These are phyloP conservation scores for Arachnomyces sp. DNA, from an alignment of 2,329 filamentous ascomycete genomes.

Conservation along the genomic window DNA sequence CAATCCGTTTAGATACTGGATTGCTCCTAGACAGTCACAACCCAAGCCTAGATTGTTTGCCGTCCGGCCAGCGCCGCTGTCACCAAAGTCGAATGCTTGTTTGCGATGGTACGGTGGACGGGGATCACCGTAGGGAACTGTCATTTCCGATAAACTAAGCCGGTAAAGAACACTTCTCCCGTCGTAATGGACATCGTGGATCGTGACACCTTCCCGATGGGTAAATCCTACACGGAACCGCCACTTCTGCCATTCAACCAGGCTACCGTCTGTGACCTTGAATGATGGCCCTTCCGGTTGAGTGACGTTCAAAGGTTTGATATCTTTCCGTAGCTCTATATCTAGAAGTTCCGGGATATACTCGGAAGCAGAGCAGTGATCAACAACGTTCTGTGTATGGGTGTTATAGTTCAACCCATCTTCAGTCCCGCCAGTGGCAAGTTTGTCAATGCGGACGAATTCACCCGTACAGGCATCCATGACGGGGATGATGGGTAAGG, in stretches of 20 bases:
- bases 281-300: conserved; percentile 63
- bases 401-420: conserved; percentile 41
- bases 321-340: conserved; percentile 40
- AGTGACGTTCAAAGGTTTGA: conserved; percentile 62
- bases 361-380: conserved; percentile 46
- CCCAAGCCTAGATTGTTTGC: conserved; percentile 60
- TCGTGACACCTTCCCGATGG: conserved; percentile 57
- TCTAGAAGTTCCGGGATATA: conserved; percentile 47
- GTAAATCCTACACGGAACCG: conserved; percentile 61
- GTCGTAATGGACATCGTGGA: conserved; percentile 61
- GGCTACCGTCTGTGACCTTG: conserved; percentile 42
- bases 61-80: conserved; percentile 55
- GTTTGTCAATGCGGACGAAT: conserved; percentile 51
- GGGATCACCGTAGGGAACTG: conserved; percentile 57
- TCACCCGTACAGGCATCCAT: conserved; percentile 51
- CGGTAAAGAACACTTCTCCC: conserved; percentile 57
- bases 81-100: conserved; percentile 62
- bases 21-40: conserved; percentile 61
- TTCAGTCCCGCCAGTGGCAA: conserved; percentile 44
- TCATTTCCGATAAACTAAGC: conserved; percentile 60
- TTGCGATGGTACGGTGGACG: conserved; percentile 58
- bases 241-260: conserved; percentile 59
- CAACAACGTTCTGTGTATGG: conserved; percentile 41
- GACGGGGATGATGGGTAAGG: conserved; percentile 52
- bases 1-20: conserved; percentile 54